A percentile compares a stretch with the other conserved stretches of the same genome.
phyloP scores from a whole-genome alignment of 257 asterid genomes.

The Plectranthus barbatus region DNA sequence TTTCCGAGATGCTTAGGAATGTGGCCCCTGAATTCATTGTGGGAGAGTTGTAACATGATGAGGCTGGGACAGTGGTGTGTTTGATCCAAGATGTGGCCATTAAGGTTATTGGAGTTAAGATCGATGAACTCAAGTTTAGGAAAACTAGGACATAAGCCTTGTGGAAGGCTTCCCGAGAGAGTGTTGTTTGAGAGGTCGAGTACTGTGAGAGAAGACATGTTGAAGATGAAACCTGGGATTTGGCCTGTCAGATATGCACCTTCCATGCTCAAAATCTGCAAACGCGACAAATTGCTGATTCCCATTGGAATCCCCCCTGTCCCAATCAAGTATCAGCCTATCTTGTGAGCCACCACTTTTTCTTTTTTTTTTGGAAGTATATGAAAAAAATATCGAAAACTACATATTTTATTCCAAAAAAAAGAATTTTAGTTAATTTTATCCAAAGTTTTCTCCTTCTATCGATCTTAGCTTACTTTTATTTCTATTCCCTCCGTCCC shows the following conservation, averaged over 20 bases:
- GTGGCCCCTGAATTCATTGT: slow-evolving; percentile 24
- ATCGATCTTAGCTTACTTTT: too few species aligned
- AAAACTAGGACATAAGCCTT: slow-evolving; percentile 13
- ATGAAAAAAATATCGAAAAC: too few species aligned
- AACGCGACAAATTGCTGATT: neutral
- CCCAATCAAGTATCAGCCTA: too few species aligned
- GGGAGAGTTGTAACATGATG: neutral
- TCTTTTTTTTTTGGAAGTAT: too few species aligned
- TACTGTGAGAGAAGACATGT: slow-evolving; percentile 22
- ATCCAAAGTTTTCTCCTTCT: too few species aligned
- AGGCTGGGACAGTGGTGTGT: slow-evolving; percentile 27
- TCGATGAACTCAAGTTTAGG: slow-evolving; percentile 22
- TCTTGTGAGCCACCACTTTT: too few species aligned
- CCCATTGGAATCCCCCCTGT: too few species aligned
- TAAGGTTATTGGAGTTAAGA: slow-evolving; percentile 24
- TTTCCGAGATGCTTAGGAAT: slow-evolving; percentile 23
- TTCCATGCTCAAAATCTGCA: neutral
- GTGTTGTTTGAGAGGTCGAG: slow-evolving; percentile 20
- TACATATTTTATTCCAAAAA: too few species aligned
- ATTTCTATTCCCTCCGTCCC: too few species aligned
- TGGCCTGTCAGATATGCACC: slow-evolving; percentile 9
- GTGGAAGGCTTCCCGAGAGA: slow-evolving; percentile 34
- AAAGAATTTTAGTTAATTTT: too few species aligned
- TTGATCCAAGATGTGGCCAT: slow-evolving; percentile 27
- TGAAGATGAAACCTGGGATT: slow-evolving; percentile 24